phyloP scores from a whole-genome alignment of 1,139 yeast genomes.

The Spencermartinsiella ligniputridi region DNA sequence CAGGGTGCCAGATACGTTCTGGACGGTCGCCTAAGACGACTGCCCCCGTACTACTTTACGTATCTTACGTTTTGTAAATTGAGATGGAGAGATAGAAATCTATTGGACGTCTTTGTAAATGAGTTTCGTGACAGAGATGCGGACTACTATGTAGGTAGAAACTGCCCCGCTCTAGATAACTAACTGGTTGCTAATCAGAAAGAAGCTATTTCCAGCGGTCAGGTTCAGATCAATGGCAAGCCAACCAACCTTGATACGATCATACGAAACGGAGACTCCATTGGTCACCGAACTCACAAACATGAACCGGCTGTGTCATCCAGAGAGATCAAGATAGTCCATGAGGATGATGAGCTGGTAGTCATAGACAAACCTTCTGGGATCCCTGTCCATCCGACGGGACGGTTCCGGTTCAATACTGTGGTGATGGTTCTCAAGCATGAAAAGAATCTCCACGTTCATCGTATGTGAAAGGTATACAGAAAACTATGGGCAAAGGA shows the following conservation, averaged over 20 bases:
- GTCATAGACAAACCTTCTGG: slow-evolving; percentile 95
- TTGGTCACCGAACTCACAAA: slow-evolving; percentile 76
- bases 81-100: slow-evolving; percentile 81
- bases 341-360: slow-evolving; percentile 71
- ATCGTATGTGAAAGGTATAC: slow-evolving; percentile 40
- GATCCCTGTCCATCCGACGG: slow-evolving; percentile 96
- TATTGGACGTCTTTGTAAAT: slow-evolving; percentile 71
- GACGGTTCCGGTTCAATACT: slow-evolving; percentile 82
- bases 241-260: slow-evolving; percentile 62
- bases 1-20: slow-evolving; percentile 37
- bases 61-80: slow-evolving; percentile 86
- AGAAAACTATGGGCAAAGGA: too few relatives aligned
- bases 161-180: background rate
- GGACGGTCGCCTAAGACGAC: slow-evolving; percentile 51
- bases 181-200: slow-evolving; percentile 19
- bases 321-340: slow-evolving; percentile 63
- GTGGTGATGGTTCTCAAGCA: slow-evolving; percentile 76
- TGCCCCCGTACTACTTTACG: slow-evolving; percentile 82
- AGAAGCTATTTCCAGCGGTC: slow-evolving; percentile 64
- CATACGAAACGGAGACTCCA: slow-evolving; percentile 78
- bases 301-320: slow-evolving; percentile 90
- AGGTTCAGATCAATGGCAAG: slow-evolving; percentile 64
- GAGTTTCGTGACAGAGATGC: slow-evolving; percentile 83
- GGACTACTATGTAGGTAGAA: slow-evolving; percentile 48
- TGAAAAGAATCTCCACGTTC: slow-evolving; percentile 59